Conservation (phyloP, 1,139 yeast genomes). For the Debaryomyces singareniensis region DNA sequence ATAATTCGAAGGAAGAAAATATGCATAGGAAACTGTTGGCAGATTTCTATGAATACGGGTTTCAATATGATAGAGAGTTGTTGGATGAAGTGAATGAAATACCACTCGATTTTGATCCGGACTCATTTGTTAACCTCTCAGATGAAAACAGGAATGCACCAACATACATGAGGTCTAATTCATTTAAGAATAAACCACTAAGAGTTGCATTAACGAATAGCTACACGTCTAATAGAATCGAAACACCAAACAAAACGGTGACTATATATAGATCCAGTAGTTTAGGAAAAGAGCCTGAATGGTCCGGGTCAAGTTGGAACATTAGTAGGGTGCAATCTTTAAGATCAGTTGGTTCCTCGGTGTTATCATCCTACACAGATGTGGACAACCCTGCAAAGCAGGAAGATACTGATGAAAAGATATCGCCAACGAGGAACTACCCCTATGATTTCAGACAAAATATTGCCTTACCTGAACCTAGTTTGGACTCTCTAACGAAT, state of each 20-base stretch:
- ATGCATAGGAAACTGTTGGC: no score
- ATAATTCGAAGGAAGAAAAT: not conserved
- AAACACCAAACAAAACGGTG: slow-evolving; percentile 47
- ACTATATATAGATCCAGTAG: slow-evolving; percentile 38
- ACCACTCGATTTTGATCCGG: slow-evolving; percentile 52
- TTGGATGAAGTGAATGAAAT: slow-evolving; percentile 51
- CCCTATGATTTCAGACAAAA: slow-evolving; percentile 4
- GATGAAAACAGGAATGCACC: slow-evolving; percentile 10
- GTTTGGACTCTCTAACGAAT: slow-evolving; percentile 8
- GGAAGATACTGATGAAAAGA: slow-evolving; percentile 5
- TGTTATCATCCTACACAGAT: not conserved
- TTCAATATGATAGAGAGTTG: slow-evolving; percentile 23
- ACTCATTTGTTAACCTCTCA: slow-evolving; percentile 28
- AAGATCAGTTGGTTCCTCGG: slow-evolving; percentile 21
- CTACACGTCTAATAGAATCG: slow-evolving; percentile 37
- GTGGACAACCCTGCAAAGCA: slow-evolving; percentile 12
- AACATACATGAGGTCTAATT: slow-evolving; percentile 23
- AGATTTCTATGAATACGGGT: not conserved
- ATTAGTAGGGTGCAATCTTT: slow-evolving; percentile 24
- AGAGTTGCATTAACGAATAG: slow-evolving; percentile 19
- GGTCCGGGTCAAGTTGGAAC: slow-evolving; percentile 10
- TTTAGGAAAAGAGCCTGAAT: slow-evolving; percentile 2
- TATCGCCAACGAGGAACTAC: slow-evolving; percentile 1
- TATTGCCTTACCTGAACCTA: slow-evolving; percentile 3
- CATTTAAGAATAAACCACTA: slow-evolving; percentile 33